Conservation (phyloP, 2,329 filamentous ascomycete genomes). For the Cercospora canescens region DNA sequence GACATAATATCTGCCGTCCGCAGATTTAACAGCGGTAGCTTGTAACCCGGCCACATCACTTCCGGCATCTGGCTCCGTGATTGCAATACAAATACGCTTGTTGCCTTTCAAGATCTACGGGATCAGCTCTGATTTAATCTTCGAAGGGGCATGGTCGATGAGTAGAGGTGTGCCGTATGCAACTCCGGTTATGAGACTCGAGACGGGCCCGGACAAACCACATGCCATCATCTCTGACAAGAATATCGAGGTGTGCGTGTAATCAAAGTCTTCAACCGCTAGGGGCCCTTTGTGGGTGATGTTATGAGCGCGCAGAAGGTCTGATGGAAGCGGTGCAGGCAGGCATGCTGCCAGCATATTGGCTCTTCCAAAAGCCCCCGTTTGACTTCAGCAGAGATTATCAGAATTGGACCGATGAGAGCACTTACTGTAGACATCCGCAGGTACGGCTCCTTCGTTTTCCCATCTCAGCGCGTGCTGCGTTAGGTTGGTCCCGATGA, state of each 20-base stretch:
- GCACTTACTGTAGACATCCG: conserved; percentile 65
- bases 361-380: not conserved
- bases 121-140: conserved; percentile 65
- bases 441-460: conserved; percentile 40
- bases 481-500: conserved; percentile 24
- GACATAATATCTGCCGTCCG: conserved; percentile 66
- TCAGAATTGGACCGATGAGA: conserved; percentile 44
- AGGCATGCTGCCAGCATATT: conserved; percentile 71
- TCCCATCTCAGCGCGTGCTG: conserved; percentile 25
- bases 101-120: conserved; percentile 66
- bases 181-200: conserved; percentile 66
- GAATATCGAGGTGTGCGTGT: conserved; percentile 68
- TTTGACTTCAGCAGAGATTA: not conserved
- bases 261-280: conserved; percentile 71
- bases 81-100: conserved; percentile 71
- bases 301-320: conserved; percentile 64
- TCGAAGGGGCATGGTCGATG: conserved; percentile 62
- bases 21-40: conserved; percentile 63
- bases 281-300: conserved; percentile 66
- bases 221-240: conserved; percentile 67
- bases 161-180: conserved; percentile 71
- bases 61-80: conserved; percentile 72
- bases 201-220: conserved; percentile 62
- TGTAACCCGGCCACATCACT: conserved; percentile 71
- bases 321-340: conserved; percentile 66